Conservation (phyloP, 371 early-diverging fungal species). For the Syncephalastrum contaminatum region DNA sequence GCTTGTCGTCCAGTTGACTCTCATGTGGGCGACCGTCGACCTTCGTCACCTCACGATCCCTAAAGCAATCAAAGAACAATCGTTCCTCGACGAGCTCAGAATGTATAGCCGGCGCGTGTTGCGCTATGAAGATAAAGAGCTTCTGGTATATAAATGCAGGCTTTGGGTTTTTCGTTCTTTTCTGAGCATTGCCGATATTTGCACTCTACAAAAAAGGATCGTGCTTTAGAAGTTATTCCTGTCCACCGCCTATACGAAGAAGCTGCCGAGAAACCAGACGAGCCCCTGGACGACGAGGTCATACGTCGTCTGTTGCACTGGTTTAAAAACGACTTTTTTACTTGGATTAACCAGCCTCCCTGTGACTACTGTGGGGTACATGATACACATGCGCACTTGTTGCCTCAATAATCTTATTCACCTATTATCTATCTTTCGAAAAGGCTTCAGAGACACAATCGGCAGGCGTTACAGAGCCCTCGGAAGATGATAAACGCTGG, state of each 20-base stretch:
- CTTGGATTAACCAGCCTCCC: constrained; percentile 64
- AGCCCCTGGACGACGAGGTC: constrained; percentile 32
- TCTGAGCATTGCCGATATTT: background rate
- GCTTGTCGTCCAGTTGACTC: background rate
- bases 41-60: background rate
- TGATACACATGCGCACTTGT: background rate
- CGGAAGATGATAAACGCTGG: constrained; percentile 45
- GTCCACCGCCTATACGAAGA: constrained; percentile 50
- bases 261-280: constrained; percentile 20
- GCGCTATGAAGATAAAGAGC: constrained; percentile 35
- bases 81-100: constrained; percentile 13
- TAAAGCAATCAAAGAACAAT: background rate
- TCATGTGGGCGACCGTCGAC: background rate
- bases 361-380: constrained; percentile 55
- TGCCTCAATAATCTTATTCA: too few relatives aligned
- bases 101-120: constrained; percentile 24
- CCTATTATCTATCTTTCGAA: too few relatives aligned
- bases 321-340: constrained; percentile 68
- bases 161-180: background rate
- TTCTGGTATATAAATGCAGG: constrained; percentile 32
- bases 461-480: constrained; percentile 37
- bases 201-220: constrained; percentile 25
- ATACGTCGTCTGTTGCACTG: constrained; percentile 49
- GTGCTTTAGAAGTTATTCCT: constrained; percentile 47
- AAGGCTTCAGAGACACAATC: constrained; percentile 18